Percentiles rank a stretch among this genome's conserved stretches.
Conservation (phyloP, 805 yeast species). For the Candida sithepensis region DNA sequence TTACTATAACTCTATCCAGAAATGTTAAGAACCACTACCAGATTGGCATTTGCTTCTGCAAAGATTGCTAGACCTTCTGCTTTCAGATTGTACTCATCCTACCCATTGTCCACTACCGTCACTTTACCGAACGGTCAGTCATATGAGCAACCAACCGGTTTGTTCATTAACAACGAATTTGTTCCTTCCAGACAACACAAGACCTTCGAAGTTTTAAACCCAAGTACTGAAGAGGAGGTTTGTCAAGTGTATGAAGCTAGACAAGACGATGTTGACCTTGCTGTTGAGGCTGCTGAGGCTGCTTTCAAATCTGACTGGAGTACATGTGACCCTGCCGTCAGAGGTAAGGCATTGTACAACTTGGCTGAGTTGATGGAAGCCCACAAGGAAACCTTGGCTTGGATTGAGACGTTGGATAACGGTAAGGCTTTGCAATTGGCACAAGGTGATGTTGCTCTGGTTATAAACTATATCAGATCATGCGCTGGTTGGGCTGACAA, state of each 20-base stretch:
- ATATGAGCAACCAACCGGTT: constrained; percentile 58
- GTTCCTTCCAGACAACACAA: constrained; percentile 46
- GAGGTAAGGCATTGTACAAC: constrained; percentile 51
- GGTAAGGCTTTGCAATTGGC: constrained; percentile 71
- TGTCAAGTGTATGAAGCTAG: constrained; percentile 51
- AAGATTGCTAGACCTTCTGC: constrained; percentile 14
- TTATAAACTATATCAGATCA: constrained; percentile 62
- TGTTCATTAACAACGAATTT: constrained; percentile 56
- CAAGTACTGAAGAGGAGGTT: constrained; percentile 50
- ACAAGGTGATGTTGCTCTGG: constrained; percentile 63
- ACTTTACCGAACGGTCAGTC: constrained; percentile 68
- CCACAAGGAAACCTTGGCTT: constrained; percentile 58
- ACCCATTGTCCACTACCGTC: constrained; percentile 36
- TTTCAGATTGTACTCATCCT: constrained; percentile 23
- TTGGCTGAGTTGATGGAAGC: constrained; percentile 69
- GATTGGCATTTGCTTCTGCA: constrained; percentile 10
- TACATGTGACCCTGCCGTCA: constrained; percentile 49
- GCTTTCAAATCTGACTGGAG: constrained; percentile 62
- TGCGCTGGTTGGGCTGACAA: constrained; percentile 75
- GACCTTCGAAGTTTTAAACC: constrained; percentile 49
- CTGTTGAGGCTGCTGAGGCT: constrained; percentile 62
- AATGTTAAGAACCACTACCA: constrained; percentile 20
- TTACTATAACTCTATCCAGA: constrained; percentile 1
- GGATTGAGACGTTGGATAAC: constrained; percentile 70
- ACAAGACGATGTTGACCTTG: constrained; percentile 62